phyloP scores from a whole-genome alignment of 768 basidiomycete species.

The Tulasnella sp. region DNA sequence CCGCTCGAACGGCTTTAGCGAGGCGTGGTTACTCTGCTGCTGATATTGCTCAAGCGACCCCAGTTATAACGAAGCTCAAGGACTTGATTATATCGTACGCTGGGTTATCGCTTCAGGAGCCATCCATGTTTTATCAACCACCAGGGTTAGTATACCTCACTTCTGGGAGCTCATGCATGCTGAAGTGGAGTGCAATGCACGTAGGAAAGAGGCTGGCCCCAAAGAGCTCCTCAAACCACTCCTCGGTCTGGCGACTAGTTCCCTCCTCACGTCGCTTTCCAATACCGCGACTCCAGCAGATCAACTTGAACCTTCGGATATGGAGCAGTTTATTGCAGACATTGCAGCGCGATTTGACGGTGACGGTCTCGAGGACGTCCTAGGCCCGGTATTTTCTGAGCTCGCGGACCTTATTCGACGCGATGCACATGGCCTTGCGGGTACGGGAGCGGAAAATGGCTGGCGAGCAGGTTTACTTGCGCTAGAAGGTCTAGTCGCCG shows the following conservation, averaged over 20 bases:
- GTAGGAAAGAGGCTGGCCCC: constrained; percentile 63
- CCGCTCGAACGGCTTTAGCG: constrained; percentile 43
- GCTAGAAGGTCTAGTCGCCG: constrained; percentile 65
- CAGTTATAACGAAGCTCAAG: constrained; percentile 66
- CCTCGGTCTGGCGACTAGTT: constrained; percentile 60
- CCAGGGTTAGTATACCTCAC: constrained; percentile 43
- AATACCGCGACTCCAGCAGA: constrained; percentile 41
- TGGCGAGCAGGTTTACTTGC: constrained; percentile 87
- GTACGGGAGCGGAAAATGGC: constrained; percentile 3
- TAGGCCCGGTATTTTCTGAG: constrained; percentile 58
- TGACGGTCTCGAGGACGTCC: constrained; percentile 65
- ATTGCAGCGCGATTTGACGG: constrained; percentile 74
- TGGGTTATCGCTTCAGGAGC: constrained; percentile 82
- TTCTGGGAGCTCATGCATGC: not conserved
- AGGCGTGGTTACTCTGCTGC: constrained; percentile 64
- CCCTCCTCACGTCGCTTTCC: constrained; percentile 44
- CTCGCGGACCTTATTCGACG: constrained; percentile 9
- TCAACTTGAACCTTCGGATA: constrained; percentile 55
- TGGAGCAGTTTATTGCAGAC: constrained; percentile 77
- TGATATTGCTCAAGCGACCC: constrained; percentile 53
- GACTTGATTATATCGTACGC: constrained; percentile 80
- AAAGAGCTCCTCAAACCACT: constrained; percentile 77
- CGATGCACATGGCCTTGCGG: constrained; percentile 13
- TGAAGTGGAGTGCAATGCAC: not conserved
- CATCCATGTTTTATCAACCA: constrained; percentile 92